Conservation (phyloP, 2,329 filamentous ascomycete genomes). For the Fusarium floridanum region DNA sequence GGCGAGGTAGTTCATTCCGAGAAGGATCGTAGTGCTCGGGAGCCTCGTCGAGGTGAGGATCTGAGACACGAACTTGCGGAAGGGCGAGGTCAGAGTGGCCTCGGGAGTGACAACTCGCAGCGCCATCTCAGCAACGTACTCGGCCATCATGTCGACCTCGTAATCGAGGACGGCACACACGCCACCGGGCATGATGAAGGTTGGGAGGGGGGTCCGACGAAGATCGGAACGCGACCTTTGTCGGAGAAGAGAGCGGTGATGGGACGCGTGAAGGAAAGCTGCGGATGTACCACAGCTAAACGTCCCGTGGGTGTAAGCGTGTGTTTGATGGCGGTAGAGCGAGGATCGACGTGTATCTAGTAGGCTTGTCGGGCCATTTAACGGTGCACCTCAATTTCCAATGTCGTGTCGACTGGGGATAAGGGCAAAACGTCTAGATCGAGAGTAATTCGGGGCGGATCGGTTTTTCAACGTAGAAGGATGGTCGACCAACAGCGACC, state of each 20-base stretch:
- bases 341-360: constrained; percentile 41
- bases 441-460: constrained; percentile 8
- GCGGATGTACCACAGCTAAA: constrained; percentile 34
- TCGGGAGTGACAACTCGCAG: constrained; percentile 68
- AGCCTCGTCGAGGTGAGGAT: constrained; percentile 91
- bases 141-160: constrained; percentile 95
- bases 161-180: constrained; percentile 96
- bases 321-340: constrained; percentile 15
- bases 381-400: constrained; percentile 32
- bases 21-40: constrained; percentile 89
- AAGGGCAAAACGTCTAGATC: constrained; percentile 26
- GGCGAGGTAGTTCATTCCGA: constrained; percentile 90
- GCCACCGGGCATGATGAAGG: constrained; percentile 77
- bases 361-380: constrained; percentile 52
- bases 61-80: constrained; percentile 92
- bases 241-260: constrained; percentile 45
- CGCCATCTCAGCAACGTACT: constrained; percentile 93
- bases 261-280: constrained; percentile 33
- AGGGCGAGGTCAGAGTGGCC: constrained; percentile 73
- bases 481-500: constrained; percentile 15
- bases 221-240: constrained; percentile 56
- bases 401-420: constrained; percentile 36
- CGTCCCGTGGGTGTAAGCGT: constrained; percentile 18
- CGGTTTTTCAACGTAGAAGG: constrained; percentile 11
- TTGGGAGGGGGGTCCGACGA: constrained; percentile 51